A percentile compares a stretch with the other conserved stretches of the same genome.
Conservation (phyloP, 768 basidiomycete genomes). For the Agrocybe chaxingu region DNA sequence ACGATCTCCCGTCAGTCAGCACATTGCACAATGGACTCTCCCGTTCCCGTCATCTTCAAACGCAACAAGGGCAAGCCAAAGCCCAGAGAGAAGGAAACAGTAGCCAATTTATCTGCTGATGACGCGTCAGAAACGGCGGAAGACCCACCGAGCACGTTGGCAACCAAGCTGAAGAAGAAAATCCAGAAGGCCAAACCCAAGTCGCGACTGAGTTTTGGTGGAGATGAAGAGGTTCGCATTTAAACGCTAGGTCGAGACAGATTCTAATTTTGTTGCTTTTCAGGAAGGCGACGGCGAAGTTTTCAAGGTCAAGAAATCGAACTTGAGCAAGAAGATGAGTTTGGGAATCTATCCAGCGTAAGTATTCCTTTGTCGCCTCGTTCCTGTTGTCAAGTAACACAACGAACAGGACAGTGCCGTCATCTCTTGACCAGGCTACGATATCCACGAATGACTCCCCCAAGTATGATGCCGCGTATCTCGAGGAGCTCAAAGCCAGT, state of each 20-base stretch:
- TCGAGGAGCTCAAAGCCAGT: constrained; percentile 76
- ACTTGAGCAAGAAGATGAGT: constrained; percentile 62
- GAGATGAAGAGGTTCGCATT: constrained; percentile 47
- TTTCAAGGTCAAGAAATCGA: constrained; percentile 82
- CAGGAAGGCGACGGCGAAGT: constrained; percentile 60
- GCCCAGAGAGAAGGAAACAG: constrained; percentile 33
- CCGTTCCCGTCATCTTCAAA: constrained; percentile 48
- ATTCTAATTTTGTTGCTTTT: constrained; percentile 17
- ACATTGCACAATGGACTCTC: constrained; percentile 29
- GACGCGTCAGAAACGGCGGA: constrained; percentile 27
- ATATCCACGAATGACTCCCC: constrained; percentile 54
- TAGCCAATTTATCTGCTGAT: not conserved
- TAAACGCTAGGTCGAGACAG: constrained; percentile 5
- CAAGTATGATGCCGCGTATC: constrained; percentile 68
- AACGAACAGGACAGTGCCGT: constrained; percentile 36
- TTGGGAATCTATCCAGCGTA: constrained; percentile 56
- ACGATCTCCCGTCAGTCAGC: not conserved
- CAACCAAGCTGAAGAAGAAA: constrained; percentile 69
- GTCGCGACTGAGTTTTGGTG: constrained; percentile 77
- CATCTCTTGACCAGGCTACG: constrained; percentile 52
- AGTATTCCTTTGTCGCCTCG: not conserved
- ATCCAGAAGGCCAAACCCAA: constrained; percentile 63
- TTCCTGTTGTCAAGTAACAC: constrained; percentile 4
- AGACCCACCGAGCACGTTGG: constrained; percentile 60
- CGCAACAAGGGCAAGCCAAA: constrained; percentile 41